A percentile compares a stretch with the other conserved stretches of the same genome.
Evolutionary conservation across 805 yeast species (phyloP).

Genomic region (Ogataea corticis): DNA sequence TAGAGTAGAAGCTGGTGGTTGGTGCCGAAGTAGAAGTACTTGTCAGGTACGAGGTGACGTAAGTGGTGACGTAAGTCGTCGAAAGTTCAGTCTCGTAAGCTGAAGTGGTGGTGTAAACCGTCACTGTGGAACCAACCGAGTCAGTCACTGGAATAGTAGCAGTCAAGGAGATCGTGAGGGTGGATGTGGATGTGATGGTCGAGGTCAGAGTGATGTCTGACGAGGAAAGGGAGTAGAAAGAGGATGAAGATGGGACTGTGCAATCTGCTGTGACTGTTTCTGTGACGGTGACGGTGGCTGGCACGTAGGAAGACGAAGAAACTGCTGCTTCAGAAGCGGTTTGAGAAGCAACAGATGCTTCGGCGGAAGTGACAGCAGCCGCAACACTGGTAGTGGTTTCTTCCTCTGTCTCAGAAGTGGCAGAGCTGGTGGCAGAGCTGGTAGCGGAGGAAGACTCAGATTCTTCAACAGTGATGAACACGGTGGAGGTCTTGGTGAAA

Average conservation of each 20-base stretch:
- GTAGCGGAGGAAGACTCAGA: constrained; percentile 13
- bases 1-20: constrained; percentile 9
- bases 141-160: constrained; percentile 35
- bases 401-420: constrained; percentile 4
- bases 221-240: constrained; percentile 6
- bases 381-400: constrained; percentile 4
- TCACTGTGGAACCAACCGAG: constrained; percentile 29
- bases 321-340: constrained; percentile 7
- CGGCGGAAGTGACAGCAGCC: constrained; percentile 4
- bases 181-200: constrained; percentile 21
- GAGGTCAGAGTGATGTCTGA: constrained; percentile 20
- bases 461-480: constrained; percentile 19
- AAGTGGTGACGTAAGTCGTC: constrained; percentile 17
- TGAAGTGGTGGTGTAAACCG: constrained; percentile 33
- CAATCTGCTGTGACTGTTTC: constrained; percentile 19
- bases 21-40: constrained; percentile 8
- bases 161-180: constrained; percentile 33
- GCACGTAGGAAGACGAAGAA: constrained; percentile 11
- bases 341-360: constrained; percentile 7
- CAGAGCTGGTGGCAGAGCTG: constrained; percentile 5
- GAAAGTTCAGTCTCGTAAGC: constrained; percentile 27
- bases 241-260: constrained; percentile 7
- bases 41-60: constrained; percentile 18
- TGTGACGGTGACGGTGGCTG: constrained; percentile 33
- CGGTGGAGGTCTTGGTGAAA: constrained; percentile 22